phyloP scores from a whole-genome alignment of 345 rosid species.

The Fremontodendron californicum region DNA sequence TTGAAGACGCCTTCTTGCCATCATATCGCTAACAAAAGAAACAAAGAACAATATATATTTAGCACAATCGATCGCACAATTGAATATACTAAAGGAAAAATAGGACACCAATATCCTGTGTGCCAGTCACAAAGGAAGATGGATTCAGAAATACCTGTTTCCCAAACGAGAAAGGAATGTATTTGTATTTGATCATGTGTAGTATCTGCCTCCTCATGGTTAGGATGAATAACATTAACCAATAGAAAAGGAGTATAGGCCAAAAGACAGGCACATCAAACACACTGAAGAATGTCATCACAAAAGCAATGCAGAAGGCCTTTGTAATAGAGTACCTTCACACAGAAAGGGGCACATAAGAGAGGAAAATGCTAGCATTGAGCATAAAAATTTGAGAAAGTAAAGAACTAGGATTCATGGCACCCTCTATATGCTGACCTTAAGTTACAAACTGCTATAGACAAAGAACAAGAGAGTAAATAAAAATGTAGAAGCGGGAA shows the following conservation, averaged over 20 bases:
- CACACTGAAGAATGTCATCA: constrained; percentile 64
- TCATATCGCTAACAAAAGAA: constrained; percentile 48
- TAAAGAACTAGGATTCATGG: neutral
- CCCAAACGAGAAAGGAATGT: constrained; percentile 85
- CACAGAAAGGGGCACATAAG: neutral
- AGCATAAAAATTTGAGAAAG: neutral
- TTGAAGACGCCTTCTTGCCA: constrained; percentile 53
- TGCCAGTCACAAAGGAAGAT: neutral
- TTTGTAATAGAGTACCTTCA: constrained; percentile 67
- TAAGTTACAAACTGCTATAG: neutral
- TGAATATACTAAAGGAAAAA: neutral
- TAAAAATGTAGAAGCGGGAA: neutral
- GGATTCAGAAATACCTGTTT: constrained; percentile 56
- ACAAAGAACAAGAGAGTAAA: neutral
- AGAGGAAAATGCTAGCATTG: neutral
- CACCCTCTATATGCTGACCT: neutral
- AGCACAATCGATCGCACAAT: neutral
- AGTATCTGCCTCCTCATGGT: constrained; percentile 87
- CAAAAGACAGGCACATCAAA: constrained; percentile 95
- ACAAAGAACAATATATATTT: constrained; percentile 3
- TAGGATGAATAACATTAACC: constrained; percentile 65
- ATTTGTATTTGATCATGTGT: constrained; percentile 93
- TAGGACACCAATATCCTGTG: neutral
- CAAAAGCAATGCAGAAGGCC: constrained; percentile 71
- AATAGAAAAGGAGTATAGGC: constrained; percentile 95